Percentiles rank a stretch among this genome's conserved stretches.
phyloP scores from a whole-genome alignment of 352 stramenopile genomes.

The Halophytophthora polymorphica region DNA sequence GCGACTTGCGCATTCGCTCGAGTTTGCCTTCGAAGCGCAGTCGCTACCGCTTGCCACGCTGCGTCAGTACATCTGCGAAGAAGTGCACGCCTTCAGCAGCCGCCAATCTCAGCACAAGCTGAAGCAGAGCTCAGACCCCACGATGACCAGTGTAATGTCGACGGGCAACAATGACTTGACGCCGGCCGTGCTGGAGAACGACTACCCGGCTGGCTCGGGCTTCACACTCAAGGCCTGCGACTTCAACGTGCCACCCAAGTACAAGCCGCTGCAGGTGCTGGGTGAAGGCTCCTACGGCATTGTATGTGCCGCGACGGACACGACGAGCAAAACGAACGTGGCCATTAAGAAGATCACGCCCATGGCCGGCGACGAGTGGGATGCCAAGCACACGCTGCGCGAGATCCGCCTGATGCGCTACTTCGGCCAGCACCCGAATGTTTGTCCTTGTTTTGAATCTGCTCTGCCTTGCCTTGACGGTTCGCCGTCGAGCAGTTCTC shows the following conservation, averaged over 20 bases:
- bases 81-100: constrained; percentile 59
- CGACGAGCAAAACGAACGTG: constrained; percentile 68
- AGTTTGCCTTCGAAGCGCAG: constrained; percentile 81
- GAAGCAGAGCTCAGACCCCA: constrained; percentile 13
- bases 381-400: constrained; percentile 90
- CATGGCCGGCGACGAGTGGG: constrained; percentile 88
- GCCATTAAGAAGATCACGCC: constrained; percentile 93
- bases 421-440: constrained; percentile 88
- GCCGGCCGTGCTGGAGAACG: constrained; percentile 40
- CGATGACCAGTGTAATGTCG: constrained; percentile 6
- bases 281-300: constrained; percentile 93
- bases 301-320: constrained; percentile 83
- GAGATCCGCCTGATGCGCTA: constrained; percentile 91
- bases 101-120: constrained; percentile 25
- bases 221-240: constrained; percentile 83
- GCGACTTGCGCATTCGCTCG: constrained; percentile 66
- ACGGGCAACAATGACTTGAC: constrained; percentile 18
- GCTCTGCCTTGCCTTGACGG: neutral
- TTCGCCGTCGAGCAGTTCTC: neutral
- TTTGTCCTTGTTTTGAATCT: constrained; percentile 17
- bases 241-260: constrained; percentile 81
- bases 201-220: constrained; percentile 51
- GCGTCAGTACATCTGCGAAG: constrained; percentile 77
- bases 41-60: constrained; percentile 67
- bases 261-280: constrained; percentile 83